These are phyloP conservation scores for Mortierella sp. DNA, from an alignment of 371 early-diverging fungal species.

Conservation along the genomic window DNA sequence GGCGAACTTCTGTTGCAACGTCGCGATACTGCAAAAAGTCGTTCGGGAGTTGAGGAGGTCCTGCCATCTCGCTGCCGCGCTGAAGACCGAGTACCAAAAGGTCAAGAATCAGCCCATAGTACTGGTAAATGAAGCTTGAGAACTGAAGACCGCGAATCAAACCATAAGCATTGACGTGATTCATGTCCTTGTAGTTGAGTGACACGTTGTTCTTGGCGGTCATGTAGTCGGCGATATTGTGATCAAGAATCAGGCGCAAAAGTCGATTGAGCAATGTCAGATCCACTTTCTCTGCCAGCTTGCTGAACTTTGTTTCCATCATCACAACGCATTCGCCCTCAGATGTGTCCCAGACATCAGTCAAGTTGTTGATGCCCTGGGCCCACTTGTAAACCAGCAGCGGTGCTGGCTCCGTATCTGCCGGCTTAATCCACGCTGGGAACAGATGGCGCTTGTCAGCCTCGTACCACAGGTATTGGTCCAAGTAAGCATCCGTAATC, in stretches of 20 bases:
- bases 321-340: constrained; percentile 95
- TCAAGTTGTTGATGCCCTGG: constrained; percentile 96
- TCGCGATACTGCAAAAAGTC: constrained; percentile 97
- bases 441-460: constrained; percentile 90
- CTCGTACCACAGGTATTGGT: constrained; percentile 99
- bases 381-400: constrained; percentile 98
- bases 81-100: constrained; percentile 95
- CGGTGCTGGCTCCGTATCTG: constrained; percentile 97
- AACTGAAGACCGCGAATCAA: constrained; percentile 98
- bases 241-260: constrained; percentile 95
- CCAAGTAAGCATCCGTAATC: constrained; percentile 98
- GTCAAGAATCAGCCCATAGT: constrained; percentile 97
- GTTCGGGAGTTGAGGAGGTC: constrained; percentile 93
- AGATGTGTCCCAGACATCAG: constrained; percentile 94
- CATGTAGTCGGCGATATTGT: constrained; percentile 99
- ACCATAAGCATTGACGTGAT: constrained; percentile 97
- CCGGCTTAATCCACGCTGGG: constrained; percentile 98
- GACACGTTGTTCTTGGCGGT: constrained; percentile 98
- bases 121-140: constrained; percentile 97
- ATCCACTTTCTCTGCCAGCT: constrained; percentile 97
- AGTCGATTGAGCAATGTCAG: constrained; percentile 96
- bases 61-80: constrained; percentile 97
- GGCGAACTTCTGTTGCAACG: constrained; percentile 90
- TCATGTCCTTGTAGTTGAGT: constrained; percentile 99
- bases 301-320: constrained; percentile 93